A percentile compares a stretch with the other conserved stretches of the same genome.
Evolutionary conservation across 441 rosid genomes (phyloP).

Genomic region (Daphne laureola): DNA sequence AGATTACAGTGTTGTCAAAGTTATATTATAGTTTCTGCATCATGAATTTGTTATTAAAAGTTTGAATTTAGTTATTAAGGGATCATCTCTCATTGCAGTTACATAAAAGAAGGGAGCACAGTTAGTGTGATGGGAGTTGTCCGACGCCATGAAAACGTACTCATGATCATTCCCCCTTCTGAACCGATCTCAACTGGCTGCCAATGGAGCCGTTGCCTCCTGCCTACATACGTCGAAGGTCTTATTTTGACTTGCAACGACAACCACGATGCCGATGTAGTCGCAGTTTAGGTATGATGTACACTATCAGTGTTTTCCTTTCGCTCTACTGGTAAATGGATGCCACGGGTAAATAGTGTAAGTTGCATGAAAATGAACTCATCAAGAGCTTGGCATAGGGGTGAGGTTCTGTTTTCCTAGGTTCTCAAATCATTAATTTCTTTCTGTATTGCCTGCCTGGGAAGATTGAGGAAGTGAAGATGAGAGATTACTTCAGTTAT

Average conservation of each 20-base stretch:
- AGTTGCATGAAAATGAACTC: background rate
- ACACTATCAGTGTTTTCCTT: slow-evolving; percentile 8
- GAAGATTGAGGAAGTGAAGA: slow-evolving; percentile 13
- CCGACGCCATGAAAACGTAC: slow-evolving; percentile 70
- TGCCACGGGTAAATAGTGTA: slow-evolving; percentile 15
- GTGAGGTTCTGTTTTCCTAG: slow-evolving; percentile 8
- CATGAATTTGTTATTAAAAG: too few relatives aligned
- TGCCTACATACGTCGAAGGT: slow-evolving; percentile 72
- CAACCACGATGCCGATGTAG: slow-evolving; percentile 58
- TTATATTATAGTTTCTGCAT: too few relatives aligned
- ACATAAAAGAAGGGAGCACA: slow-evolving; percentile 87
- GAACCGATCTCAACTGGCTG: slow-evolving; percentile 79
- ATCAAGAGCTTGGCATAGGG: background rate
- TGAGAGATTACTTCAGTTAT: background rate
- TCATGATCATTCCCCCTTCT: slow-evolving; percentile 72
- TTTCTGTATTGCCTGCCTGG: slow-evolving; percentile 10
- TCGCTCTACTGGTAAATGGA: slow-evolving; percentile 13
- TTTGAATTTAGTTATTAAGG: slow-evolving; percentile 9
- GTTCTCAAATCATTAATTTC: slow-evolving; percentile 5
- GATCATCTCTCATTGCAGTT: slow-evolving; percentile 30
- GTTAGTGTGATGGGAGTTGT: slow-evolving; percentile 92
- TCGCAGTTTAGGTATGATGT: slow-evolving; percentile 51
- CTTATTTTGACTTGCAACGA: slow-evolving; percentile 72
- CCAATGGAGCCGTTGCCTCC: slow-evolving; percentile 66
- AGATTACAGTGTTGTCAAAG: too few relatives aligned